Evolutionary conservation across 2,329 filamentous ascomycete genomes (phyloP).

Genomic region (Ploettnerulaceae sp.): DNA sequence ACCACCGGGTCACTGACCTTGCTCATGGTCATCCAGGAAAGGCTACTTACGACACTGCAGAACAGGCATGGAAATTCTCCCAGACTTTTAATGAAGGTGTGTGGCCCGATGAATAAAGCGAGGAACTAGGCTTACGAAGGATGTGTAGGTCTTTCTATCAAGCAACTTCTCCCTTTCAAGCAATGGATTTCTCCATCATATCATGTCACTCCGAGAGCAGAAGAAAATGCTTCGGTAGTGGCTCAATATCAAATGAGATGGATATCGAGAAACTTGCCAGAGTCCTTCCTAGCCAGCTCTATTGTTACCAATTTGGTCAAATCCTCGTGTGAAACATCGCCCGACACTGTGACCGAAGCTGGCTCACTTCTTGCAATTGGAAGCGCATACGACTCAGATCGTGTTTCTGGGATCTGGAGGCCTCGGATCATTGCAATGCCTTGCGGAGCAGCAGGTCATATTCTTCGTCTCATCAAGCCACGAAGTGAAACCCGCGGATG

Average conservation of each 20-base stretch:
- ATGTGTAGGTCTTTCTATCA: constrained; percentile 21
- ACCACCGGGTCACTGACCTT: constrained; percentile 43
- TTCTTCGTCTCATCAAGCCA: constrained; percentile 30
- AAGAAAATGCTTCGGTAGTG: constrained; percentile 9
- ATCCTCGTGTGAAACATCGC: not conserved
- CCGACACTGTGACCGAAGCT: constrained; percentile 6
- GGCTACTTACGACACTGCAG: constrained; percentile 39
- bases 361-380: constrained; percentile 27
- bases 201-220: constrained; percentile 11
- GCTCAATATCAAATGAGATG: constrained; percentile 22
- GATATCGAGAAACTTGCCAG: constrained; percentile 26
- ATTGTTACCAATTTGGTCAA: constrained; percentile 13
- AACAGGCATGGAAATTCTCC: constrained; percentile 33
- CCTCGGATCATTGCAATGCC: constrained; percentile 27
- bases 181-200: constrained; percentile 26
- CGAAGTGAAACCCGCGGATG: constrained; percentile 27
- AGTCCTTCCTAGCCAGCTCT: constrained; percentile 21
- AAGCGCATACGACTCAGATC: constrained; percentile 19
- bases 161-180: constrained; percentile 28
- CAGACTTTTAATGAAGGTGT: constrained; percentile 3
- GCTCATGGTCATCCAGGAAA: constrained; percentile 50
- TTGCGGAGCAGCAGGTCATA: constrained; percentile 30
- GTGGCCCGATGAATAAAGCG: not conserved
- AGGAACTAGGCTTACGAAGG: constrained; percentile 7
- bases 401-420: constrained; percentile 16